Base-by-base conservation (phyloP, 1,284 basidiomycete species). In the Rhodotorula glutinis region DNA sequence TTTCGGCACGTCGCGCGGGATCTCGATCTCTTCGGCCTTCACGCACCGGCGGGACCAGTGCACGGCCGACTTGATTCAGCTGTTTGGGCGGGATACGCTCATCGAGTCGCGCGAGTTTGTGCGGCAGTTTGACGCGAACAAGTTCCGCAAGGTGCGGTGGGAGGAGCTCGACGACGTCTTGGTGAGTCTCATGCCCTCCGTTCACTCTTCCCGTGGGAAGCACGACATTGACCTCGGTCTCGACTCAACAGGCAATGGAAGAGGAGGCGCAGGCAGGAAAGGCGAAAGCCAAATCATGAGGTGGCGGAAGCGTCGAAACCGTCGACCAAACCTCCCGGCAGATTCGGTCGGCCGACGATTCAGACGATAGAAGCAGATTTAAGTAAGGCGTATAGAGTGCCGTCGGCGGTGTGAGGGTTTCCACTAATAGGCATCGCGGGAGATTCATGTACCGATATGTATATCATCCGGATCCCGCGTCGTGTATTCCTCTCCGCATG, bases 111-210 rank as follows among this genome's bases (percentile, higher is more conserved):
- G 40, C 40, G 54, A 55, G 54, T 43, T 43, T 27, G 54, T 55
- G 25, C 54, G 54, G 40, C n/a, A 14, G 25, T 55, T 55, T 17
- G 54, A n/a, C 40, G n/a, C 54, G 40, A 55, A 55, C 54, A 55
- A 55, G 54, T 55, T 55, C 54, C 54, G 54, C 54, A 55, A 55
- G 54, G 54, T 55, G 25, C n/a, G n/a, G 4, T 55, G 54, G 54
- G 54, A 55, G 25, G 40, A 55, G 25, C 54, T 55, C 40, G 54
- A 55, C 40, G 25, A 43, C 3, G 40, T 55, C 14, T 27, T 55
- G 25, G 54, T 55, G 54, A 21, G 54, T 43, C 30, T 25, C 23
- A 7, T 10, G n/a, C 47, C n/a, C 11, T 47, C 4, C n/a, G 19
- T 10, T 47, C 46, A 23, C 17, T n/a, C 17, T n/a, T 10, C 13